Evolutionary conservation across 768 basidiomycete species (phyloP).

Genomic region (Lactarius deliciosus): DNA sequence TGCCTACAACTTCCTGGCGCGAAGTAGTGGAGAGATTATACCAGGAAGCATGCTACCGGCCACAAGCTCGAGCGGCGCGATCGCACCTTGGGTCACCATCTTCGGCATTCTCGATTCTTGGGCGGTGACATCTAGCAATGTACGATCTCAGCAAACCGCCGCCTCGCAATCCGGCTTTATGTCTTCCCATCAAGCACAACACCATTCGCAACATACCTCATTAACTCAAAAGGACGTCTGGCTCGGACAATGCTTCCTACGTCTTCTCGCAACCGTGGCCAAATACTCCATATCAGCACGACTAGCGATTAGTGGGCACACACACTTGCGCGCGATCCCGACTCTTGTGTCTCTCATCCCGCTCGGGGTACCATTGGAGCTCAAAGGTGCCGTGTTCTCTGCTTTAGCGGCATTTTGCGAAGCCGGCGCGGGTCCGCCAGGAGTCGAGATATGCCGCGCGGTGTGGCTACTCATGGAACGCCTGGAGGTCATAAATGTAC

Average conservation of each 20-base stretch:
- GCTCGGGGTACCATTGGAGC: conserved; percentile 79
- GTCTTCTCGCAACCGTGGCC: conserved; percentile 73
- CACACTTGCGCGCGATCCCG: conserved; percentile 77
- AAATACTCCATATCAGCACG: conserved; percentile 75
- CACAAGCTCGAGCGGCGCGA: conserved; percentile 46
- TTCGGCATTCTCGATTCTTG: conserved; percentile 77
- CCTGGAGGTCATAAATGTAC: conserved; percentile 78
- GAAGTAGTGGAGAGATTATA: conserved; percentile 69
- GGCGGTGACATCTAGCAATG: conserved; percentile 53
- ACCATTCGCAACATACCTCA: conserved; percentile 43
- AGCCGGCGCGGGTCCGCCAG: conserved; percentile 69
- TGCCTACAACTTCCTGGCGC: conserved; percentile 84
- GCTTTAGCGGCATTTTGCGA: conserved; percentile 80
- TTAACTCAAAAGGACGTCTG: conserved; percentile 71
- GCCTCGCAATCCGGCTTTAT: conserved; percentile 27
- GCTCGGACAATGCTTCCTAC: conserved; percentile 78
- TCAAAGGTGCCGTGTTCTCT: conserved; percentile 84
- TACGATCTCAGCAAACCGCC: conserved; percentile 44
- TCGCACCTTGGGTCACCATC: conserved; percentile 76
- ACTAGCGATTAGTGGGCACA: conserved; percentile 70
- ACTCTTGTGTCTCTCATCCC: conserved; percentile 78
- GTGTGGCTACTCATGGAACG: conserved; percentile 87
- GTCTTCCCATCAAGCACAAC: conserved; percentile 42
- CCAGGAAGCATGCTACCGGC: conserved; percentile 54
- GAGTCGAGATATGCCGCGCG: conserved; percentile 76